Conservation (phyloP, 2,329 filamentous ascomycete species). For the Coniochaeta pulveracea region DNA sequence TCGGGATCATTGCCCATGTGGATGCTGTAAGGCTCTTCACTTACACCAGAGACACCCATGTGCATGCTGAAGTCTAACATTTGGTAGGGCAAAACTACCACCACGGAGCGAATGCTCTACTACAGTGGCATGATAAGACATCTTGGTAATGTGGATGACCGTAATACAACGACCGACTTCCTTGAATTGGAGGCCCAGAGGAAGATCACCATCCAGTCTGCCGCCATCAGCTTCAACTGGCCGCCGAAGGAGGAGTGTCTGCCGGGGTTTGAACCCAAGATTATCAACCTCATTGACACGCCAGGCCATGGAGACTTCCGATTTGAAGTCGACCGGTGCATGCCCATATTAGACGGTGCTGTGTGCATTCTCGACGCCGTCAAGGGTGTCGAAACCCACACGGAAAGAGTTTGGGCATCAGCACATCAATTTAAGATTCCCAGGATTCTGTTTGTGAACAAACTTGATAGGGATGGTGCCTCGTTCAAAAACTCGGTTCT, state of each 20-base stretch:
- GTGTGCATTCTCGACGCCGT: slow-evolving; percentile 24
- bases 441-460: slow-evolving; percentile 72
- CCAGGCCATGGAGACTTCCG: slow-evolving; percentile 96
- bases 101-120: slow-evolving; percentile 97
- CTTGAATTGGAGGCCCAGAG: slow-evolving; percentile 82
- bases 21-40: slow-evolving; percentile 58
- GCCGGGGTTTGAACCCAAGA: slow-evolving; percentile 40
- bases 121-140: slow-evolving; percentile 84
- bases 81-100: slow-evolving; percentile 79
- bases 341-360: slow-evolving; percentile 31
- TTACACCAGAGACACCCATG: too few species aligned
- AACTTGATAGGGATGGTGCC: slow-evolving; percentile 73
- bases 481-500: slow-evolving; percentile 75
- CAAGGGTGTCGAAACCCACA: slow-evolving; percentile 76
- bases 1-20: slow-evolving; percentile 97
- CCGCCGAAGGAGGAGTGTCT: slow-evolving; percentile 37
- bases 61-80: too few species aligned
- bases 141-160: slow-evolving; percentile 88
- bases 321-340: slow-evolving; percentile 86
- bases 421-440: slow-evolving; percentile 80
- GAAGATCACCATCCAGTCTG: slow-evolving; percentile 96
- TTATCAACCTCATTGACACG: slow-evolving; percentile 88
- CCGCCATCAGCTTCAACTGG: slow-evolving; percentile 92
- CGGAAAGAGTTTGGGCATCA: slow-evolving; percentile 90
- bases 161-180: slow-evolving; percentile 95